Evolutionary conservation across 2,329 filamentous ascomycete species (phyloP).

Genomic region (Verticillium albo-atrum): DNA sequence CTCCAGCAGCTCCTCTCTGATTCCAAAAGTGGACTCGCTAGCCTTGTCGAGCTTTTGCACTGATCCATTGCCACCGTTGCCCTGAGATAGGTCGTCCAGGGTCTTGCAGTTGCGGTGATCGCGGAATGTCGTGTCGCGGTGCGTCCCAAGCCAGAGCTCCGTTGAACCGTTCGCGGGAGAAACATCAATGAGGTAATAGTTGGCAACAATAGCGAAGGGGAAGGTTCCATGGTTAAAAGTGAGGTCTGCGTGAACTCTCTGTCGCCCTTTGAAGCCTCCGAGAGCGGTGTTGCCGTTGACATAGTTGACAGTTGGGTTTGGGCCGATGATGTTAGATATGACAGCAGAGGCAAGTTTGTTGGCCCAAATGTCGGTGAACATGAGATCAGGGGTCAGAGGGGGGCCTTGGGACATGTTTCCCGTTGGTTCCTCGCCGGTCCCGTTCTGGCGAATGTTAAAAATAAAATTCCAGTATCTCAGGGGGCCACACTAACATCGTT

Average conservation of each 20-base stretch:
- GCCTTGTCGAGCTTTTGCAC: too few relatives aligned
- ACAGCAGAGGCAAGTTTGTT: conserved; percentile 6
- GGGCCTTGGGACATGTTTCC: conserved; percentile 15
- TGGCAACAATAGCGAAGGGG: conserved; percentile 8
- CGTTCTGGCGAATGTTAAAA: too few relatives aligned
- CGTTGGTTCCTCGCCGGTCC: conserved; percentile 6
- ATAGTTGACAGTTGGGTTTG: conserved; percentile 6
- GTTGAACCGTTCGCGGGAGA: conserved; percentile 13
- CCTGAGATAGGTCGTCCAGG: too few relatives aligned
- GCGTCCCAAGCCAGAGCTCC: conserved; percentile 13
- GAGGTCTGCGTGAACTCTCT: conserved; percentile 7
- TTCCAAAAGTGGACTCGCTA: too few relatives aligned
- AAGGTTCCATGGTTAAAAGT: conserved; percentile 4
- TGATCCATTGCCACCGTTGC: too few relatives aligned
- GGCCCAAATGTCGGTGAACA: conserved; percentile 11
- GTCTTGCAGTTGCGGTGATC: conserved; percentile 9
- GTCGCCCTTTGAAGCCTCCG: conserved; percentile 5
- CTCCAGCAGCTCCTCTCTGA: too few relatives aligned
- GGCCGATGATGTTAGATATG: conserved; percentile 3
- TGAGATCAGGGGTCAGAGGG: conserved; percentile 10
- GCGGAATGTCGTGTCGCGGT: conserved; percentile 7
- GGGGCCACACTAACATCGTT: too few relatives aligned
- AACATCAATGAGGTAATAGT: conserved; percentile 9
- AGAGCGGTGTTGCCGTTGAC: conserved; percentile 8
- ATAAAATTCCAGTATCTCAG: too few relatives aligned